These are phyloP conservation scores for Parathielavia hyrcaniae DNA, from an alignment of 495 filamentous ascomycete species.

Conservation along the genomic window DNA sequence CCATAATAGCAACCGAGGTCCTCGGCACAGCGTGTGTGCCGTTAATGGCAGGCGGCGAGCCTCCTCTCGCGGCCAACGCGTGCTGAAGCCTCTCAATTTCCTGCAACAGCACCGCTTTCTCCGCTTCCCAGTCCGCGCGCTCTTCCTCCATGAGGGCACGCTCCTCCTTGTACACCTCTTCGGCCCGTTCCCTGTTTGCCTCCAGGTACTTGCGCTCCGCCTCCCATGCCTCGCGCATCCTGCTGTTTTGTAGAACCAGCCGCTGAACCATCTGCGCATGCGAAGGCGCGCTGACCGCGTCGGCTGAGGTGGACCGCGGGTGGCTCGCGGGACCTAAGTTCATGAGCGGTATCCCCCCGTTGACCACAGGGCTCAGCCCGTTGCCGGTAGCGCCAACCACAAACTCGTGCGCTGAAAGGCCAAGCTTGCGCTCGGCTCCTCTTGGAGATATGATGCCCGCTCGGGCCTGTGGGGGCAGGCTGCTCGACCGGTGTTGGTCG, in stretches of 20 bases:
- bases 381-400: neutral
- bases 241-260: slow-evolving; percentile 37
- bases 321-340: slow-evolving; percentile 22
- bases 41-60: no score
- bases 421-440: neutral
- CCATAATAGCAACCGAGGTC: slow-evolving; percentile 8
- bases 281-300: slow-evolving; percentile 23
- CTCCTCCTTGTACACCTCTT: slow-evolving; percentile 44
- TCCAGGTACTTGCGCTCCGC: slow-evolving; percentile 42
- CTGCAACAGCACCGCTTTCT: slow-evolving; percentile 27
- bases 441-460: slow-evolving; percentile 1
- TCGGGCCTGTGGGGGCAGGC: slow-evolving; percentile 17
- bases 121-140: slow-evolving; percentile 36
- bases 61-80: slow-evolving; percentile 22
- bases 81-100: slow-evolving; percentile 33
- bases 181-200: slow-evolving; percentile 40
- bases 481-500: slow-evolving; percentile 26
- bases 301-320: slow-evolving; percentile 23
- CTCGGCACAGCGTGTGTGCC: slow-evolving; percentile 17
- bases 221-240: slow-evolving; percentile 41
- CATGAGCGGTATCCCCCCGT: slow-evolving; percentile 17
- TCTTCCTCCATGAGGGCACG: slow-evolving; percentile 42
- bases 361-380: neutral
- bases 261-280: slow-evolving; percentile 34
- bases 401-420: neutral